phyloP scores from a whole-genome alignment of 2,329 filamentous ascomycete species.

The Cordyceps farinosa region DNA sequence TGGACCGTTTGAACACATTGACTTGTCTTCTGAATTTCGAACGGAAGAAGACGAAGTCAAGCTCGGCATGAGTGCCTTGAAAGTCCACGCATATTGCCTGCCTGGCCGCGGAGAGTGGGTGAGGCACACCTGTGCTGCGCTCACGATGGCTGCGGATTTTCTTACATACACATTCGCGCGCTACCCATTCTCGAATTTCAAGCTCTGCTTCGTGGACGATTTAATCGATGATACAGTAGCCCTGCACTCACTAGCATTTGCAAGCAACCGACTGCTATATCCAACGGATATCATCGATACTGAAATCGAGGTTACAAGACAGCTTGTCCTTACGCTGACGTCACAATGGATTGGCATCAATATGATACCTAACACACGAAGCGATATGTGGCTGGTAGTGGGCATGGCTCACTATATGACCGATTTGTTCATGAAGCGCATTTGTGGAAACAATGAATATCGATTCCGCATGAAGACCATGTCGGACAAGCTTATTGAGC shows the following conservation, averaged over 20 bases:
- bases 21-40: slow-evolving; percentile 78
- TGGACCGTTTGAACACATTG: slow-evolving; percentile 91
- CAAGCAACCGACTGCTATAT: slow-evolving; percentile 81
- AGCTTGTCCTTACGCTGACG: slow-evolving; percentile 77
- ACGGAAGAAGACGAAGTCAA: slow-evolving; percentile 90
- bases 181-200: slow-evolving; percentile 90
- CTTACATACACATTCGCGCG: slow-evolving; percentile 84
- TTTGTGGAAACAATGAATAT: slow-evolving; percentile 94
- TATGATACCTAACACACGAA: slow-evolving; percentile 75
- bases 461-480: slow-evolving; percentile 83
- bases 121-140: slow-evolving; percentile 78
- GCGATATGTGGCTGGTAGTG: slow-evolving; percentile 84
- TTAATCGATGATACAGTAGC: slow-evolving; percentile 70
- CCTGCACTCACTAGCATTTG: slow-evolving; percentile 79
- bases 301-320: slow-evolving; percentile 75
- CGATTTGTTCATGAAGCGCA: slow-evolving; percentile 82
- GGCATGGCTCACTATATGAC: slow-evolving; percentile 95
- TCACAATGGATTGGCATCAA: slow-evolving; percentile 94
- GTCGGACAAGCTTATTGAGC: slow-evolving; percentile 75
- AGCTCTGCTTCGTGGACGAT: slow-evolving; percentile 92
- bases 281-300: slow-evolving; percentile 82
- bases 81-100: slow-evolving; percentile 87
- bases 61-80: slow-evolving; percentile 81
- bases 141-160: slow-evolving; percentile 85
- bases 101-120: slow-evolving; percentile 79